Conservation (phyloP, 2,329 filamentous ascomycete species). For the Dothideomycetes sp. region DNA sequence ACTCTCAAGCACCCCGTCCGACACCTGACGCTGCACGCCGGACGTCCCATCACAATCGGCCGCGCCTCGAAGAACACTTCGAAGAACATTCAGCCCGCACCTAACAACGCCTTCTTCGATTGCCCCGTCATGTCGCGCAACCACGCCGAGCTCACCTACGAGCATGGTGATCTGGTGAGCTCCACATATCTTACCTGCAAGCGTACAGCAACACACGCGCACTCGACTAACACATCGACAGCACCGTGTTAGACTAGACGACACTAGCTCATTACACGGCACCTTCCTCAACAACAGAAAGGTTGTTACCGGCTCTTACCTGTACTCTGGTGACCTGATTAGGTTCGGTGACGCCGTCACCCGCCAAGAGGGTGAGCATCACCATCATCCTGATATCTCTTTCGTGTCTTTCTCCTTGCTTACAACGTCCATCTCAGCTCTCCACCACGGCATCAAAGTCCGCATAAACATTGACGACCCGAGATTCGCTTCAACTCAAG, state of each 20-base stretch:
- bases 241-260: conserved; percentile 17
- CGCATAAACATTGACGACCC: background rate
- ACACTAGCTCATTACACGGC: conserved; percentile 22
- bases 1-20: conserved; percentile 12
- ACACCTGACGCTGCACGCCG: conserved; percentile 19
- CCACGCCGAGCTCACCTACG: conserved; percentile 20
- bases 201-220: conserved; percentile 7
- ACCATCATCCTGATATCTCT: no score
- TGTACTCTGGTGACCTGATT: conserved; percentile 17
- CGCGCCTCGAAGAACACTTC: conserved; percentile 29
- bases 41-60: conserved; percentile 25
- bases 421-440: conserved; percentile 5
- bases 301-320: conserved; percentile 11
- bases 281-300: conserved; percentile 21
- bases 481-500: background rate
- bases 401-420: conserved; percentile 8
- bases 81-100: conserved; percentile 19
- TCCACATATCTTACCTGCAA: background rate
- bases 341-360: conserved; percentile 19
- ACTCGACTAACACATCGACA: conserved; percentile 2
- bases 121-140: conserved; percentile 24
- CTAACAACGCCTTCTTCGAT: conserved; percentile 23
- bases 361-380: conserved; percentile 2
- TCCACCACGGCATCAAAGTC: conserved; percentile 2
- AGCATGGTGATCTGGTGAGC: conserved; percentile 6